Evolutionary conservation across 2,329 filamentous ascomycete species (phyloP).

Genomic region (Xylaria hypoxylon): DNA sequence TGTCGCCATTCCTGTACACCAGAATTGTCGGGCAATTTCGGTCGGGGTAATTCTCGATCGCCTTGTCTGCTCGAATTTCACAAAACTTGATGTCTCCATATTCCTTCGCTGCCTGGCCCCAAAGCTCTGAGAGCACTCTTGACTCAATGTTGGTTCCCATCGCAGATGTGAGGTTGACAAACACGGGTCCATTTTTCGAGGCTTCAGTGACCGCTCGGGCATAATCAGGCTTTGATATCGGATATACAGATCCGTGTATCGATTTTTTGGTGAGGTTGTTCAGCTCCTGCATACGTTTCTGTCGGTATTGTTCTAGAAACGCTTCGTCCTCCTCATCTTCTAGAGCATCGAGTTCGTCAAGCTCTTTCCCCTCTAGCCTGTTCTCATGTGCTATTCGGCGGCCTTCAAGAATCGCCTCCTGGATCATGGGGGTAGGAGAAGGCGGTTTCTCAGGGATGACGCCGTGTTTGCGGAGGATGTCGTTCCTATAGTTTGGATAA

Average conservation of each 20-base stretch:
- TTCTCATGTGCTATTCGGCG: slow-evolving; percentile 89
- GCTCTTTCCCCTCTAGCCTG: slow-evolving; percentile 89
- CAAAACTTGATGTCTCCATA: slow-evolving; percentile 98
- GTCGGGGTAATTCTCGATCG: slow-evolving; percentile 96
- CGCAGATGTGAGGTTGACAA: slow-evolving; percentile 86
- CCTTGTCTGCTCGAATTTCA: slow-evolving; percentile 90
- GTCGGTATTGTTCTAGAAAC: slow-evolving; percentile 87
- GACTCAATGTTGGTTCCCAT: slow-evolving; percentile 87
- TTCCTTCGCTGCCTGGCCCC: slow-evolving; percentile 83
- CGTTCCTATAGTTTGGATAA: slow-evolving; percentile 77
- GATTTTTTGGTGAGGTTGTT: slow-evolving; percentile 79
- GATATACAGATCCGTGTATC: slow-evolving; percentile 90
- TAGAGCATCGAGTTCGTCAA: slow-evolving; percentile 92
- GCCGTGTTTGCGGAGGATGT: slow-evolving; percentile 96
- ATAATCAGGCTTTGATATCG: slow-evolving; percentile 94
- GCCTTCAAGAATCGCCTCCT: slow-evolving; percentile 91
- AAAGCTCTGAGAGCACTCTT: slow-evolving; percentile 83
- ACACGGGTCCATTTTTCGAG: slow-evolving; percentile 73
- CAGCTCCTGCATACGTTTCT: slow-evolving; percentile 88
- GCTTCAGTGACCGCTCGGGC: slow-evolving; percentile 90
- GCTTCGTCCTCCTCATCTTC: slow-evolving; percentile 96
- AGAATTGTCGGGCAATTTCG: slow-evolving; percentile 94
- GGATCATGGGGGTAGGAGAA: slow-evolving; percentile 93
- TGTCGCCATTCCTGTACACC: slow-evolving; percentile 92
- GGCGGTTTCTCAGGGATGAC: slow-evolving; percentile 98